These are phyloP conservation scores for Diaporthe sp. DNA, from an alignment of 2,329 filamentous ascomycete species.

Conservation along the genomic window DNA sequence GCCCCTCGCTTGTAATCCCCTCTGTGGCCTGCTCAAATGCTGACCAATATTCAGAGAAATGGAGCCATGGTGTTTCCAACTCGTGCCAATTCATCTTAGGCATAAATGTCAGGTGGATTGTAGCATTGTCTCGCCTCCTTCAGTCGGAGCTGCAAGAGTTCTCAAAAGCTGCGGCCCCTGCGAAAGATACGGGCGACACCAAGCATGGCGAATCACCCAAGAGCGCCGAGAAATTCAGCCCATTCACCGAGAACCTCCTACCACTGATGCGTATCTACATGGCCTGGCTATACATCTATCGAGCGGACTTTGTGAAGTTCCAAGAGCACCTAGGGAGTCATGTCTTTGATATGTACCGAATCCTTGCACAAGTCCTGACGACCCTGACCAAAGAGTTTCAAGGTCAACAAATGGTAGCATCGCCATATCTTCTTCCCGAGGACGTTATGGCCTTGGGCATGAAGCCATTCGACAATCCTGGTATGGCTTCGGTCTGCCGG, in stretches of 20 bases:
- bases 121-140: slow-evolving; percentile 77
- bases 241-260: slow-evolving; percentile 58
- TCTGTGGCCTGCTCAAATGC: slow-evolving; percentile 38
- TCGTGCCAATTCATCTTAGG: slow-evolving; percentile 77
- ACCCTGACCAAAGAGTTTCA: slow-evolving; percentile 62
- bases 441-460: slow-evolving; percentile 62
- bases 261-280: slow-evolving; percentile 66
- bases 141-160: slow-evolving; percentile 75
- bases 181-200: slow-evolving; percentile 47
- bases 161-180: slow-evolving; percentile 57
- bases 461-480: slow-evolving; percentile 54
- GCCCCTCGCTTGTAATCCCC: slow-evolving; percentile 9
- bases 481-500: slow-evolving; percentile 55
- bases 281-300: slow-evolving; percentile 64
- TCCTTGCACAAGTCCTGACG: slow-evolving; percentile 60
- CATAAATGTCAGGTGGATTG: slow-evolving; percentile 83
- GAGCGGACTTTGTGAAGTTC: slow-evolving; percentile 60
- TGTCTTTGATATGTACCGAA: slow-evolving; percentile 60
- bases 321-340: slow-evolving; percentile 59
- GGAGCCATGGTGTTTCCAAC: slow-evolving; percentile 57
- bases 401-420: slow-evolving; percentile 52
- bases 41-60: slow-evolving; percentile 54
- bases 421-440: slow-evolving; percentile 64
- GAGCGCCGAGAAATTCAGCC: slow-evolving; percentile 49
- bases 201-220: slow-evolving; percentile 44